Conservation (phyloP, 306 rosid species). For the Fragaria ananassa region DNA sequence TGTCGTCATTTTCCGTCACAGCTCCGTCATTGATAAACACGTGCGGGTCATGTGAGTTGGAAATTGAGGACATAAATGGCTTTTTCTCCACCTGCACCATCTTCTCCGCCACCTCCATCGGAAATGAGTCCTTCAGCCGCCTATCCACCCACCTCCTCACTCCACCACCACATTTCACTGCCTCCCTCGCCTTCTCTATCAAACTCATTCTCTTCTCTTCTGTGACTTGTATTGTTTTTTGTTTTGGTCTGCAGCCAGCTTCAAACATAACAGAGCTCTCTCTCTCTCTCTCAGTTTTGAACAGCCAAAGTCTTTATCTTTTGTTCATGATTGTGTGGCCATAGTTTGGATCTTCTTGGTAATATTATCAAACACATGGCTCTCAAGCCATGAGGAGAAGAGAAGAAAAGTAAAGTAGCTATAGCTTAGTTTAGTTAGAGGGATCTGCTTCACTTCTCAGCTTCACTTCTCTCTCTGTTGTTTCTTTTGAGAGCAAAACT, state of each 20-base stretch:
- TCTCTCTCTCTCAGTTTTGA: conserved; percentile 28
- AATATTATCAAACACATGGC: conserved; percentile 45
- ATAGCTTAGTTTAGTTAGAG: conserved; percentile 17
- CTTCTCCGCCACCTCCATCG: too few species aligned
- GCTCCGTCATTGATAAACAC: too few species aligned
- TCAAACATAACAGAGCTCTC: conserved; percentile 37
- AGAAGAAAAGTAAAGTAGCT: conserved; percentile 34
- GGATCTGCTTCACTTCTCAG: too few species aligned
- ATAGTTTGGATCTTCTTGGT: conserved; percentile 51
- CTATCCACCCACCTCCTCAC: too few species aligned
- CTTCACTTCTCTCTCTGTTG: conserved; percentile 38
- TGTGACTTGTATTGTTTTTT: conserved; percentile 38
- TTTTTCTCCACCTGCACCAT: too few species aligned
- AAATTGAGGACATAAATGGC: too few species aligned
- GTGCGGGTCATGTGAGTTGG: too few species aligned
- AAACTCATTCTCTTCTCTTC: conserved; percentile 48
- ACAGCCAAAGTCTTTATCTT: conserved; percentile 32
- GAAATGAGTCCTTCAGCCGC: too few species aligned
- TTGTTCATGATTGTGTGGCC: conserved; percentile 68
- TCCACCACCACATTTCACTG: too few species aligned
- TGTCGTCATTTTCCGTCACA: too few species aligned
- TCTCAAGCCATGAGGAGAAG: conserved; percentile 41
- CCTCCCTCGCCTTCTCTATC: too few species aligned
- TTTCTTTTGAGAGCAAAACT: conserved; percentile 31
- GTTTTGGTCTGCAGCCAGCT: conserved; percentile 30